Conservation (phyloP, 1,139 yeast genomes). For the Kurtzmaniella quercitrusa region DNA sequence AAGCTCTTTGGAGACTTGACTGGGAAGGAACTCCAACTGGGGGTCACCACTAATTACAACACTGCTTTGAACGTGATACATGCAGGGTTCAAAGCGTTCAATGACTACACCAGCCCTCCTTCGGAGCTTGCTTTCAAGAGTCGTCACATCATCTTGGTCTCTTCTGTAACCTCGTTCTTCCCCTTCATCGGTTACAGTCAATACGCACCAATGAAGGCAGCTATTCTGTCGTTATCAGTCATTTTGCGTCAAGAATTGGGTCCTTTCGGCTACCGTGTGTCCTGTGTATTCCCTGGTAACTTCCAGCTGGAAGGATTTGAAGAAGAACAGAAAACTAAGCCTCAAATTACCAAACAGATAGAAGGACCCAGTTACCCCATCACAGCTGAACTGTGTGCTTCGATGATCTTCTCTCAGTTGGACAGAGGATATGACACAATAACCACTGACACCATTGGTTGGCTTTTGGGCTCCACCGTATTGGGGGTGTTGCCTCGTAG, state of each 20-base stretch:
- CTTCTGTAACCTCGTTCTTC: conserved; percentile 78
- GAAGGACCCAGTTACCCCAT: conserved; percentile 84
- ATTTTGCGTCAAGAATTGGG: conserved; percentile 77
- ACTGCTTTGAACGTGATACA: conserved; percentile 74
- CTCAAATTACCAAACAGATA: conserved; percentile 71
- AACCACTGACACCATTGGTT: conserved; percentile 82
- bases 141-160: conserved; percentile 69
- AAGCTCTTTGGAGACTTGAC: conserved; percentile 71
- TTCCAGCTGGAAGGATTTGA: conserved; percentile 84
- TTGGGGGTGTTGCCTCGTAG: conserved; percentile 70
- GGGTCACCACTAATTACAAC: conserved; percentile 65
- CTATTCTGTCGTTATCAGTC: conserved; percentile 70
- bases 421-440: conserved; percentile 67
- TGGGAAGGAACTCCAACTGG: conserved; percentile 51
- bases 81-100: conserved; percentile 44
- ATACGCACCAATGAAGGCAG: conserved; percentile 87
- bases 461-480: conserved; percentile 67
- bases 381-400: conserved; percentile 63
- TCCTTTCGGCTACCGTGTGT: conserved; percentile 59
- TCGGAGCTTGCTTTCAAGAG: conserved; percentile 1
- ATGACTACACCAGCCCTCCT: conserved; percentile 2
- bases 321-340: conserved; percentile 81
- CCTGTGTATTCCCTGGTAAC: conserved; percentile 79
- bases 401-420: conserved; percentile 52
- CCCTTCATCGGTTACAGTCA: conserved; percentile 90